Evolutionary conservation across 2,329 filamentous ascomycete genomes (phyloP).

Genomic region (Colletotrichum limetticola): DNA sequence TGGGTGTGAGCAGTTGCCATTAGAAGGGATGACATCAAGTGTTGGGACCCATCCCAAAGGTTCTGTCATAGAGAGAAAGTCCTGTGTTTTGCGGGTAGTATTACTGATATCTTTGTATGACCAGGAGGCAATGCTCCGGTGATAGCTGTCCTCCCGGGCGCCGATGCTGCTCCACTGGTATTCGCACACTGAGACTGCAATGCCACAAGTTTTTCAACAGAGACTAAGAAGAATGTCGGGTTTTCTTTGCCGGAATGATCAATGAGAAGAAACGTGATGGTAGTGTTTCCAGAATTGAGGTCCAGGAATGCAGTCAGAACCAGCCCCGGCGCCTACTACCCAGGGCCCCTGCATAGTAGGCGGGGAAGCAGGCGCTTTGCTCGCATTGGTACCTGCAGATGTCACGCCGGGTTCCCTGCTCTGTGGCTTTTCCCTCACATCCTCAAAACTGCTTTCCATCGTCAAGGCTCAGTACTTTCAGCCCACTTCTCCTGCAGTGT

Average conservation of each 20-base stretch:
- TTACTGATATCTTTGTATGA: not conserved
- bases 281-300: not conserved
- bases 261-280: not conserved
- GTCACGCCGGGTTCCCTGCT: not conserved
- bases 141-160: no score
- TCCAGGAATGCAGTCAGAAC: not conserved
- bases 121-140: not conserved
- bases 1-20: not conserved
- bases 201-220: not conserved
- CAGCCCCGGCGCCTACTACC: not conserved
- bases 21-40: not conserved
- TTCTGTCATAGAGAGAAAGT: not conserved
- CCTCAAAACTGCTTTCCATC: not conserved
- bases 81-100: not conserved
- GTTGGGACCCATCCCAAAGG: no score
- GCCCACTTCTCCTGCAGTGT: not conserved
- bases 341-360: constrained; percentile 15
- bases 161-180: not conserved
- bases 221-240: not conserved
- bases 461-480: not conserved
- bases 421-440: not conserved
- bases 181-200: not conserved
- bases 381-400: constrained; percentile 28
- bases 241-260: not conserved
- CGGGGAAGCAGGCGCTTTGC: constrained; percentile 16